These are phyloP conservation scores for Vitellaria paradoxa DNA, from an alignment of 179 eudicot species.

Conservation along the genomic window DNA sequence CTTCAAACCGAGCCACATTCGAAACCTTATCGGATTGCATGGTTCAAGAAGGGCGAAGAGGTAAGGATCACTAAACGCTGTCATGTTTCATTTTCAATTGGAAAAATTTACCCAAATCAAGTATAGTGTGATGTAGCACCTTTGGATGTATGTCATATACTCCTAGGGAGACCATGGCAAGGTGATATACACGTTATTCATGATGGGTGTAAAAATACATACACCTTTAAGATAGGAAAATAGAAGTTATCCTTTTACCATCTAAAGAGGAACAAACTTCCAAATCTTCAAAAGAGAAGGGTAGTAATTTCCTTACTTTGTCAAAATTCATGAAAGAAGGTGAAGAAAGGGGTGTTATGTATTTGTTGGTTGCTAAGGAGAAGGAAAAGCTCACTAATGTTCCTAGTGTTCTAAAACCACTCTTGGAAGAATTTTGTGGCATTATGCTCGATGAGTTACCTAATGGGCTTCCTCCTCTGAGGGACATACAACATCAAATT, in stretches of 20 bases:
- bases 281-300: too few relatives aligned
- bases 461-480: neutral
- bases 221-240: too few relatives aligned
- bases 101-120: neutral
- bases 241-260: too few relatives aligned
- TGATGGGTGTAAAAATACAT: neutral
- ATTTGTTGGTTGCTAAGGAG: too few relatives aligned
- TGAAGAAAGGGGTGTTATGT: too few relatives aligned
- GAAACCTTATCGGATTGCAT: neutral
- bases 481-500: conserved; percentile 6
- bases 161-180: neutral
- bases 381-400: neutral
- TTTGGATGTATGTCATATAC: neutral
- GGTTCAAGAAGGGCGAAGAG: neutral
- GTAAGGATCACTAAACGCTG: neutral
- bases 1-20: neutral
- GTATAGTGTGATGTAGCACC: neutral
- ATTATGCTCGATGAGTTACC: neutral
- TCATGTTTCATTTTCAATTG: neutral
- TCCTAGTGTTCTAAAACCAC: neutral
- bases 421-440: neutral
- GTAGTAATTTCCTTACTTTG: too few relatives aligned
- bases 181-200: neutral
- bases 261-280: too few relatives aligned
- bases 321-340: too few relatives aligned